These are phyloP conservation scores for Toxoplasma gondii DNA, from an alignment of 169 alveolate species.

Conservation along the genomic window DNA sequence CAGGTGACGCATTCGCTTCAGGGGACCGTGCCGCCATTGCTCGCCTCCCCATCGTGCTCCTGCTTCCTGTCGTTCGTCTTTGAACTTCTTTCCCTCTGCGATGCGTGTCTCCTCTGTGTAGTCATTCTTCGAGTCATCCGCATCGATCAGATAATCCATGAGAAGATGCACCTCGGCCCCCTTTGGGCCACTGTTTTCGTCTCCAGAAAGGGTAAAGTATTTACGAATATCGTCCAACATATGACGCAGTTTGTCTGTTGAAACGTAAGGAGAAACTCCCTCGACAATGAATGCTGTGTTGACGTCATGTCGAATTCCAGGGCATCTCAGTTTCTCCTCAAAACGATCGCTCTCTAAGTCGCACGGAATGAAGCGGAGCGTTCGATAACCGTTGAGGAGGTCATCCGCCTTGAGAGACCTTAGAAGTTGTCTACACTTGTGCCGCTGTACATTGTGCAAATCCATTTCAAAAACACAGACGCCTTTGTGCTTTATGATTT, in stretches of 20 bases:
- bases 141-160: conserved; percentile 17
- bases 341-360: background rate
- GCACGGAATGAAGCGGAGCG: conserved; percentile 1
- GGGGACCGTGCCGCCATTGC: background rate
- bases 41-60: background rate
- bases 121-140: background rate
- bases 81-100: background rate
- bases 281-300: background rate
- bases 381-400: background rate
- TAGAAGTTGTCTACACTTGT: background rate
- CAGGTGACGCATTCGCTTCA: background rate
- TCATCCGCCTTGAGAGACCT: background rate
- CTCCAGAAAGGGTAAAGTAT: background rate
- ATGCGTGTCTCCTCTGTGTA: background rate
- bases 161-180: background rate
- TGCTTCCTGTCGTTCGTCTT: background rate
- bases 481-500: background rate
- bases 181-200: background rate
- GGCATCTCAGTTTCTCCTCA: background rate
- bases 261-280: background rate
- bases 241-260: background rate
- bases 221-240: background rate
- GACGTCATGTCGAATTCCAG: conserved; percentile 5
- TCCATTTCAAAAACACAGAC: background rate
- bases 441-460: background rate